Conservation (phyloP, 2,329 filamentous ascomycete species). For the Thermothelomyces thermophilus region DNA sequence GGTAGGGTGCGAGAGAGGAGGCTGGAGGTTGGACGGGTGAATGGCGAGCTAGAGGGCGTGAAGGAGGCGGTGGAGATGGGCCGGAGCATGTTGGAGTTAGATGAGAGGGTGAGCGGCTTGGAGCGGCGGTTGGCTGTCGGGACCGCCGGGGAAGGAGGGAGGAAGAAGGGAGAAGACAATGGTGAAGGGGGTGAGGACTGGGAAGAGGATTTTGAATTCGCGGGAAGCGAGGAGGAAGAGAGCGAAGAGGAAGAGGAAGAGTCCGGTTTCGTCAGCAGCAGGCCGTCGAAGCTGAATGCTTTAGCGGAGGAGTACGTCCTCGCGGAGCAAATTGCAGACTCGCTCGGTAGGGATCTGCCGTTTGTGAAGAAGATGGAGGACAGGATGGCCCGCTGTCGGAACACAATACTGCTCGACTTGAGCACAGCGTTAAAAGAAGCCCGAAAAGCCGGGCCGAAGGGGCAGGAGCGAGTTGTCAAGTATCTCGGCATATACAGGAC, state of each 20-base stretch:
- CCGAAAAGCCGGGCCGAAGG: constrained; percentile 36
- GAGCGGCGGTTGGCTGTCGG: constrained; percentile 57
- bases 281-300: constrained; percentile 39
- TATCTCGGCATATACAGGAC: constrained; percentile 48
- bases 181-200: constrained; percentile 27
- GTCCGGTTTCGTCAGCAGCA: constrained; percentile 37
- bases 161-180: constrained; percentile 26
- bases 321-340: constrained; percentile 37
- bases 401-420: constrained; percentile 51
- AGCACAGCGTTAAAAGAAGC: constrained; percentile 42
- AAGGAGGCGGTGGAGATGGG: constrained; percentile 56
- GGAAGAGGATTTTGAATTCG: constrained; percentile 28
- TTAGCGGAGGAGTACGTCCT: constrained; percentile 42
- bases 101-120: constrained; percentile 54
- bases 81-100: constrained; percentile 59
- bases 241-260: constrained; percentile 30
- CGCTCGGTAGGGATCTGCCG: constrained; percentile 41
- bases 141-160: constrained; percentile 20
- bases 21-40: constrained; percentile 27
- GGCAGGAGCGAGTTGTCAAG: constrained; percentile 42
- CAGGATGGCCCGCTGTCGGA: constrained; percentile 46
- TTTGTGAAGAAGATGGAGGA: constrained; percentile 48
- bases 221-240: constrained; percentile 27
- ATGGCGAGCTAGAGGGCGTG: constrained; percentile 59
- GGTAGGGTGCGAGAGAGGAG: constrained; percentile 56